phyloP scores from a whole-genome alignment of 306 rosid species.

The Cucumis hystrix region DNA sequence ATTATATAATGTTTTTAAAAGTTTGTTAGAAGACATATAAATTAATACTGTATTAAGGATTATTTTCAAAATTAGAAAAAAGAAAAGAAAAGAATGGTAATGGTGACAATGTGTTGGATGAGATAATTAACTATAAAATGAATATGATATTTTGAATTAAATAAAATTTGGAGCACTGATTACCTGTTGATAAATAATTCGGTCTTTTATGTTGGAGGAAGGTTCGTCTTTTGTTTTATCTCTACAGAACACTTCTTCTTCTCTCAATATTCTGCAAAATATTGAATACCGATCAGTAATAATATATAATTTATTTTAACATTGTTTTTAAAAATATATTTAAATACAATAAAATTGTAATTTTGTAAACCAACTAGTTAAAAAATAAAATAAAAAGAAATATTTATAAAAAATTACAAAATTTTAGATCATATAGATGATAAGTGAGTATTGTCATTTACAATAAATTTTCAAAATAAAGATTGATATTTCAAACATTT shows the following conservation, averaged over 20 bases:
- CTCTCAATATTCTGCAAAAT: not conserved
- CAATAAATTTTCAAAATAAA: too few species aligned
- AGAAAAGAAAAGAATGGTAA: not conserved
- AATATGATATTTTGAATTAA: not conserved
- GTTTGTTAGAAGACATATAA: too few species aligned
- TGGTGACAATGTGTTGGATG: not conserved
- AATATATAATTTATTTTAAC: too few species aligned
- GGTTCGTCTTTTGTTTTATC: not conserved
- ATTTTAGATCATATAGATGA: too few species aligned
- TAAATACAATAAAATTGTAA: too few species aligned
- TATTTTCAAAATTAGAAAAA: not conserved
- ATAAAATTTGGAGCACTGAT: not conserved
- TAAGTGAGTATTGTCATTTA: too few species aligned
- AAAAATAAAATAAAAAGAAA: too few species aligned
- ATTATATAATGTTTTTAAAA: too few species aligned
- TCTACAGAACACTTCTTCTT: not conserved
- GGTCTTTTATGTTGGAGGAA: not conserved
- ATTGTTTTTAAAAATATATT: too few species aligned
- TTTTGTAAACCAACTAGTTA: too few species aligned
- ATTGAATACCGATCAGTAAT: not conserved
- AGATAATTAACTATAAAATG: not conserved
- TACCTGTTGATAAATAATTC: not conserved
- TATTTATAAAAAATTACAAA: too few species aligned
- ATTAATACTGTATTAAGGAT: not conserved
- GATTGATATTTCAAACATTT: not conserved